Evolutionary conservation across 305 asterid species (phyloP).

Genomic region (Nicotiana rustica): DNA sequence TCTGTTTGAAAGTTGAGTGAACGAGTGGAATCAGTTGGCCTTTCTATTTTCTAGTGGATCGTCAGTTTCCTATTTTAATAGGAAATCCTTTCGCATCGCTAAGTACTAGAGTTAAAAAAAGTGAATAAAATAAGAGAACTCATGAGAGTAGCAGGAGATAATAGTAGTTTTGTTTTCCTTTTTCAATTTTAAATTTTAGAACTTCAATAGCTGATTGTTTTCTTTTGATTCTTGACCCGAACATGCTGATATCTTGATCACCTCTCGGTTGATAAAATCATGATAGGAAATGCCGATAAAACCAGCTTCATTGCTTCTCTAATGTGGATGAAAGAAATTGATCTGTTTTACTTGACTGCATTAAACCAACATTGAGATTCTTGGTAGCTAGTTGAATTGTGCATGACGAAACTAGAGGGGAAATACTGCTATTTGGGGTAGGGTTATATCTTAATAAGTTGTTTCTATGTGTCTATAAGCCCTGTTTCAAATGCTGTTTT

Average conservation of each 20-base stretch:
- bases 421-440: neutral
- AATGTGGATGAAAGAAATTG: neutral
- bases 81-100: neutral
- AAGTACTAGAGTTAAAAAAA: neutral
- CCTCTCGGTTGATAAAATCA: neutral
- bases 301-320: neutral
- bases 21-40: neutral
- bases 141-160: conserved; percentile 20
- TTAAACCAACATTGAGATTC: neutral
- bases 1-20: conserved; percentile 19
- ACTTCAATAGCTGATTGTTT: neutral
- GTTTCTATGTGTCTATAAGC: neutral
- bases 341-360: conserved; percentile 26
- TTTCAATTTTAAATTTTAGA: neutral
- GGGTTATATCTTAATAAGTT: neutral
- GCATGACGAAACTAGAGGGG: neutral
- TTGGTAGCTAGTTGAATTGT: neutral
- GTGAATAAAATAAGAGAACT: conserved; percentile 13
- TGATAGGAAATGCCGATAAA: neutral
- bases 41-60: conserved; percentile 9
- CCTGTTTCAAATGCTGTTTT: neutral
- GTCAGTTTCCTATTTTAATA: neutral
- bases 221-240: conserved; percentile 4
- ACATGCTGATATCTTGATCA: conserved; percentile 25
- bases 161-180: neutral